Evolutionary conservation across 2,329 filamentous ascomycete species (phyloP).

Genomic region (Sphaerostilbella broomeana): DNA sequence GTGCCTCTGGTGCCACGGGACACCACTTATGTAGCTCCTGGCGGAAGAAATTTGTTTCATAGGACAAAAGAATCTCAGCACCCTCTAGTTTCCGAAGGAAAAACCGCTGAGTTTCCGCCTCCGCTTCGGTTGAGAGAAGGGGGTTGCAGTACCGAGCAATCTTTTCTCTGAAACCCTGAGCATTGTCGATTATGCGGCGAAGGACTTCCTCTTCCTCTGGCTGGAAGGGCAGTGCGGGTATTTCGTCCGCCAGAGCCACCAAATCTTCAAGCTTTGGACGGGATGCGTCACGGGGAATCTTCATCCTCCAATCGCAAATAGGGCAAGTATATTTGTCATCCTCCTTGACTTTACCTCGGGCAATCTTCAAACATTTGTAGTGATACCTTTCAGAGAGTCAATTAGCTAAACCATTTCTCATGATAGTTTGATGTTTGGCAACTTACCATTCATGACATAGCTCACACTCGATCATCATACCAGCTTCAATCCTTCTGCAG

Average conservation of each 20-base stretch:
- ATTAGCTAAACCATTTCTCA: no score
- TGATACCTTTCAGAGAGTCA: constrained; percentile 73
- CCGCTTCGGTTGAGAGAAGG: constrained; percentile 71
- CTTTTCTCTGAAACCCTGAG: constrained; percentile 75
- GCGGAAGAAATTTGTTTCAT: constrained; percentile 96
- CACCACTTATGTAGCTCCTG: constrained; percentile 94
- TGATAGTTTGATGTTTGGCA: background rate
- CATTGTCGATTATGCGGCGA: constrained; percentile 78
- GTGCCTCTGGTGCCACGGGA: constrained; percentile 78
- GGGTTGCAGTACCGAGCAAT: constrained; percentile 76
- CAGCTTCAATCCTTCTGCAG: constrained; percentile 84
- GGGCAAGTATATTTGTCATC: constrained; percentile 98
- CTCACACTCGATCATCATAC: constrained; percentile 99
- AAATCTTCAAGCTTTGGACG: constrained; percentile 92
- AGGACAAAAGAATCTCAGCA: constrained; percentile 82
- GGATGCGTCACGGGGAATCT: constrained; percentile 92
- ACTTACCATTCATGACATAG: constrained; percentile 93
- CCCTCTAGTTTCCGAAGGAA: constrained; percentile 96
- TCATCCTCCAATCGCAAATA: constrained; percentile 94
- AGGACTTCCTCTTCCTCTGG: constrained; percentile 89
- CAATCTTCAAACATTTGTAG: constrained; percentile 96
- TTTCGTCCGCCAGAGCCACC: constrained; percentile 75
- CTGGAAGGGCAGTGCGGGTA: constrained; percentile 77
- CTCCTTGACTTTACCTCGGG: constrained; percentile 94
- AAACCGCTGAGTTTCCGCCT: constrained; percentile 85